Evolutionary conservation across 495 filamentous ascomycete species (phyloP), one percentile per base, ranked within the genome.

Genomic region (Annulohypoxylon stygium): DNA sequence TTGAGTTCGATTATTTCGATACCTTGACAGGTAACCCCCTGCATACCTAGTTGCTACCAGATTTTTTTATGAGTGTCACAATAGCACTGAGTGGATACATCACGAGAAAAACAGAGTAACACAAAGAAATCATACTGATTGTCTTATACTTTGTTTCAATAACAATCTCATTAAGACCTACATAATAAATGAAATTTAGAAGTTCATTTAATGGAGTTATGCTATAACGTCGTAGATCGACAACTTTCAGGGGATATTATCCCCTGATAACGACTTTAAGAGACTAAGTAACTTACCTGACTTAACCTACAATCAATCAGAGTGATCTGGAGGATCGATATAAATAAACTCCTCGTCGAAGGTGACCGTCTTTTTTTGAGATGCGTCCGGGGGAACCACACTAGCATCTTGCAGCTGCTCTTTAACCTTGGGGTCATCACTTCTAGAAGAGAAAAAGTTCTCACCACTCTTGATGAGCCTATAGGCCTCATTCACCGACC

Each of bases 71-170:
- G 20, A 23, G 20, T 23, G 20, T 23, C 20, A 23, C 20, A 23
- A 23, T 23, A 23, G 20, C 20, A 23, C 20, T 23, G 20, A 23
- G 20, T 23, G 1, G 20, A 30, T 6, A 30, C 5, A 30, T 6
- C 16, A 18, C 43, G 61, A 77, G 55, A 33, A 8, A 7, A 73
- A 23, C 30, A 67, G 75, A 34, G 59, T 71, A 33, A 33, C 11
- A 14, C 67, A 30, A 30, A 30, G 30, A 30, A 30, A 30, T 30
- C 30, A 30, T 6, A 30, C 0, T 6, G 5, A 30, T 30, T 30
- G 30, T 30, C 30, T 30, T 3, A 30, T 30, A 4, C 30, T 4
- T 6, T 6, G 3, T 3, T 30, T 6, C 30, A 30, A 30, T 1
- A 30, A 3, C 30, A 30, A 30, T 30, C 0, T 30, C 30, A 23